Evolutionary conservation across 768 basidiomycete genomes (phyloP).

Genomic region (Pulveroboletus sp.): DNA sequence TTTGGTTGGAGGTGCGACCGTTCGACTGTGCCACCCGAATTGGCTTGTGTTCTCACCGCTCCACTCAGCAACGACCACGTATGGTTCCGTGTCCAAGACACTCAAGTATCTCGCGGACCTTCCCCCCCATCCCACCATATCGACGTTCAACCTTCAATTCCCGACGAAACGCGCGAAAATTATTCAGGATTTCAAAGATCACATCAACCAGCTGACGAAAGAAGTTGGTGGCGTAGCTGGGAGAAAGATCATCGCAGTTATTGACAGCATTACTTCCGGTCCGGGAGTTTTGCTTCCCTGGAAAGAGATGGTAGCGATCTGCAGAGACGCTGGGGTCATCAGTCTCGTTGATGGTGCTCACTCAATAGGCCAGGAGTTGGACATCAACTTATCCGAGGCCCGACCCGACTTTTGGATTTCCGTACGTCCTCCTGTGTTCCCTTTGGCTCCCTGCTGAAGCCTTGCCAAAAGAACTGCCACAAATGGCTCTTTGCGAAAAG

Average conservation of each 20-base stretch:
- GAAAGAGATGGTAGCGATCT: constrained; percentile 64
- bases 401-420: constrained; percentile 78
- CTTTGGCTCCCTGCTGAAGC: not conserved
- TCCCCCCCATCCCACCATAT: constrained; percentile 48
- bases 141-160: constrained; percentile 49
- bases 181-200: constrained; percentile 43
- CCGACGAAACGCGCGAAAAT: constrained; percentile 57
- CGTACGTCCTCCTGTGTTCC: constrained; percentile 36
- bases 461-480: constrained; percentile 60
- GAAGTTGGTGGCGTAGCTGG: constrained; percentile 15
- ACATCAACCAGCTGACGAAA: constrained; percentile 33
- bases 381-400: constrained; percentile 51
- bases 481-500: constrained; percentile 81
- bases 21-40: constrained; percentile 1
- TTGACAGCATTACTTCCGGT: constrained; percentile 61
- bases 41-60: not conserved
- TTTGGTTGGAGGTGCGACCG: constrained; percentile 42
- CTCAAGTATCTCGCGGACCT: constrained; percentile 53
- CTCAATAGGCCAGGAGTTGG: constrained; percentile 65
- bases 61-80: constrained; percentile 52
- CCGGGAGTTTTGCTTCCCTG: constrained; percentile 68
- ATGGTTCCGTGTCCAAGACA: constrained; percentile 49
- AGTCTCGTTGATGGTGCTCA: constrained; percentile 81
- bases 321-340: constrained; percentile 56
- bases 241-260: constrained; percentile 58